Evolutionary conservation across 2,329 filamentous ascomycete genomes (phyloP), one percentile per base, ranked within the genome.

Genomic region (Phaeosphaeriaceae sp.): DNA sequence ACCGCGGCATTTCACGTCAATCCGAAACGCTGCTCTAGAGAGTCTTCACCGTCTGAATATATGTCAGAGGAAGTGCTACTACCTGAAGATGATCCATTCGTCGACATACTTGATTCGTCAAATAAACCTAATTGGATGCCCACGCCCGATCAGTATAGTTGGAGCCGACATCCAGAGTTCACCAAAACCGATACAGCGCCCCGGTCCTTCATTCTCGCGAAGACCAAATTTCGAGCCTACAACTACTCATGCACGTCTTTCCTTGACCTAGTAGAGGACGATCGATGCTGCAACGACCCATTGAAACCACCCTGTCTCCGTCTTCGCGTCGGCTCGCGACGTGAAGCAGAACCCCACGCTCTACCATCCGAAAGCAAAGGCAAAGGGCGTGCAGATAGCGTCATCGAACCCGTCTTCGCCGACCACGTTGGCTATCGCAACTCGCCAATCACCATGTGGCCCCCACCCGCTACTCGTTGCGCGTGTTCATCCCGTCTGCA

Each of bases 231-330:
- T 47, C 81, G 85, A 23, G 80, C 82, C 2, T 91, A 91, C 69
- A 81, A 85, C 52, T 72, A 80, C 13, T 78, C 81, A 1, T 83
- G 82, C 60, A 80, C 79, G 22, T 81, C 87, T 0, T 90, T 87
- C 65, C 54, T 90, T 5, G 88, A 91, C 63, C 71, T 91, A 0
- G 83, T 89, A 6, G 81, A 88, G 60, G 82, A 86, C 60, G 75
- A 82, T 2, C 50, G 72, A 2, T 79, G 76, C 56, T 79, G 72
- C 30, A 61, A 70, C 2, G 65, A 73, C n/a, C 60, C 67, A 2
- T 68, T 71, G 60, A 46, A 55, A n/a, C 58, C 56, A 19, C 59
- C 76, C 62, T 78, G 78, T 19, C 74, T 87, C 13, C 81, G 83
- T 4, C 75, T 91, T 4, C 80, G 84, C 24, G 76, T 85, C 10